These are phyloP conservation scores for Mycena belliarum DNA, from an alignment of 768 basidiomycete species.

Conservation along the genomic window DNA sequence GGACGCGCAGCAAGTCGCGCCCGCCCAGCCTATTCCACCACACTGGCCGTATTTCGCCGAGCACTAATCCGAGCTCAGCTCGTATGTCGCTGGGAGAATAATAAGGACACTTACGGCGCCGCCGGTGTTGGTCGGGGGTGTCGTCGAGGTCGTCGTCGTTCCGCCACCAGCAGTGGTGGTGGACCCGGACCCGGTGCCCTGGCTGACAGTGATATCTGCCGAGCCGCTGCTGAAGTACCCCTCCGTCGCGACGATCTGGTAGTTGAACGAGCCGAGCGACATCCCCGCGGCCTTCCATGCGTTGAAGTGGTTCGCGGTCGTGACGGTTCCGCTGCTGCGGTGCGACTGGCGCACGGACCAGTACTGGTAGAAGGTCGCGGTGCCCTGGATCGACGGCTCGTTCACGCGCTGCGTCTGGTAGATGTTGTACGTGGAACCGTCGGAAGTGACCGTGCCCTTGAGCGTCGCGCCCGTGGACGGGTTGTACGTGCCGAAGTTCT, in stretches of 20 bases:
- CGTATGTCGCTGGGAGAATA: neutral
- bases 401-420: conserved; percentile 31
- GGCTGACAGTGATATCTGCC: conserved; percentile 14
- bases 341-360: conserved; percentile 24
- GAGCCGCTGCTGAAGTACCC: conserved; percentile 33
- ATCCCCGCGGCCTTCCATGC: conserved; percentile 30
- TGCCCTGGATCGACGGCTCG: conserved; percentile 36
- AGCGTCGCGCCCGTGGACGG: conserved; percentile 25
- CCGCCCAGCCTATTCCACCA: conserved; percentile 23
- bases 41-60: conserved; percentile 16
- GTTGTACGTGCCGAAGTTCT: conserved; percentile 32
- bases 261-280: conserved; percentile 28
- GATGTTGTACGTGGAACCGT: conserved; percentile 35
- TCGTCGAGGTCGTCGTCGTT: neutral
- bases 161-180: neutral
- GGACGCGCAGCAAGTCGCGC: conserved; percentile 22
- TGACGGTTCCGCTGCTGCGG: conserved; percentile 22
- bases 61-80: neutral
- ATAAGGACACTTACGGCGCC: neutral
- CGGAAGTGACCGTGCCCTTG: conserved; percentile 31
- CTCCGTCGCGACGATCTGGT: conserved; percentile 38
- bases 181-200: neutral
- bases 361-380: conserved; percentile 33
- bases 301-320: conserved; percentile 32
- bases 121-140: neutral